Evolutionary conservation across 1,284 basidiomycete species (phyloP), one percentile per base, ranked within the genome.

Genomic region (Volvariella volvacea): DNA sequence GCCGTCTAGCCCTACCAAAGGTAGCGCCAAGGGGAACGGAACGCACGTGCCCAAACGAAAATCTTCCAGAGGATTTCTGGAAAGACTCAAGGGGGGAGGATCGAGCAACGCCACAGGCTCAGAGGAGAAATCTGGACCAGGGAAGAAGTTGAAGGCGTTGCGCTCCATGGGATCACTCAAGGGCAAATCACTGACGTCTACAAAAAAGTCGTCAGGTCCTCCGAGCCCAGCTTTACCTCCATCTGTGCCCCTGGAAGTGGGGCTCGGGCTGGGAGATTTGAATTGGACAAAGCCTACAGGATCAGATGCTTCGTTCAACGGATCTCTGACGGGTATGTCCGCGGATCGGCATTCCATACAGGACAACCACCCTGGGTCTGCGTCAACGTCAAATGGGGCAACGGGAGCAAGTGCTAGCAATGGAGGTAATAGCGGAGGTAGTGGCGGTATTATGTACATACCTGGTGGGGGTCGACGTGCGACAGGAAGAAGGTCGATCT

Each of bases 161-260:
- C 75, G 83, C 19, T 89, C 87, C 1, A 86, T 90, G 80, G 74
- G 85, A 28, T 89, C 87, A 12, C 66, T 90, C 38, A 83, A 80
- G 52, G 73, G 78, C 31, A 76, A 69, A 51, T 61, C 67, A n/a
- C 62, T 66, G 14, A 52, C 62, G 7, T 45, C 53, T 2, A 52
- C 63, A 3, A 63, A 59, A 41, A 66, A 63, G 50, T 57, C 61
- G 2, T 66, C 65, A 31, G n/a, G 8, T 4, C 57, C 67, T 39
- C 49, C 67, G 3, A 75, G 71, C 51, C 74, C 76, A 4, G 71
- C 64, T 48, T 64, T 80, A 3, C 80, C 78, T 2, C 68, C 74
- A 40, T 59, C 75, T 20, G 55, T 72, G 16, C 63, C 64, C 25
- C 59, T 80, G 22, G 80, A 85, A 21, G 58, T 76, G 38, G 80